Percentiles rank a stretch among this genome's conserved stretches.
Conservation (phyloP, 2,329 filamentous ascomycete genomes). For the Colletotrichum cereale region DNA sequence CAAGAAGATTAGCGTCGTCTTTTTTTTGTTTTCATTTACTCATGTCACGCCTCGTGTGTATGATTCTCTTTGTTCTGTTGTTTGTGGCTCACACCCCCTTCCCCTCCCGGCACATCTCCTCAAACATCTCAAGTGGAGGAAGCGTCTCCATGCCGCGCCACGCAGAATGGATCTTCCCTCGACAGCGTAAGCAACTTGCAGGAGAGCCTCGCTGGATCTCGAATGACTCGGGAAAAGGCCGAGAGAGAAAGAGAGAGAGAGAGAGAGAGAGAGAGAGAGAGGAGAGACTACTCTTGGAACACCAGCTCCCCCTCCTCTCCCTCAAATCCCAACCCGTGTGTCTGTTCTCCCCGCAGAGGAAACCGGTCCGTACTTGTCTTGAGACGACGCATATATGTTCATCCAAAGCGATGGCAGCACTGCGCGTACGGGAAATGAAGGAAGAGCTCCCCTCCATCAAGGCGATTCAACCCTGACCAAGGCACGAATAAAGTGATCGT, state of each 20-base stretch:
- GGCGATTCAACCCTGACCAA: constrained; percentile 4
- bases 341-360: neutral
- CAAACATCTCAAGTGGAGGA: constrained; percentile 22
- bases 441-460: constrained; percentile 15
- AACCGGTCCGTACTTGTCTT: constrained; percentile 13
- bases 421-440: constrained; percentile 11
- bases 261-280: neutral
- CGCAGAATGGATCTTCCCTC: constrained; percentile 20
- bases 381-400: constrained; percentile 37
- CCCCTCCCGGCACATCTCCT: constrained; percentile 6
- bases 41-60: neutral
- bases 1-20: neutral
- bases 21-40: neutral
- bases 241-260: neutral
- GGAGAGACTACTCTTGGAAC: neutral
- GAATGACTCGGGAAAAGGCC: constrained; percentile 15
- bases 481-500: neutral
- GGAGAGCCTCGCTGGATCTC: neutral
- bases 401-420: constrained; percentile 35
- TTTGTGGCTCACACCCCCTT: neutral
- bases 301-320: too few relatives aligned
- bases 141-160: constrained; percentile 18
- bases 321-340: neutral
- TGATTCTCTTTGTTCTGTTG: constrained; percentile 22
- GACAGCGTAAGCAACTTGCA: constrained; percentile 26